Base-by-base conservation (phyloP, 176 grass and related monocot genomes). In the Puya raimondii region DNA sequence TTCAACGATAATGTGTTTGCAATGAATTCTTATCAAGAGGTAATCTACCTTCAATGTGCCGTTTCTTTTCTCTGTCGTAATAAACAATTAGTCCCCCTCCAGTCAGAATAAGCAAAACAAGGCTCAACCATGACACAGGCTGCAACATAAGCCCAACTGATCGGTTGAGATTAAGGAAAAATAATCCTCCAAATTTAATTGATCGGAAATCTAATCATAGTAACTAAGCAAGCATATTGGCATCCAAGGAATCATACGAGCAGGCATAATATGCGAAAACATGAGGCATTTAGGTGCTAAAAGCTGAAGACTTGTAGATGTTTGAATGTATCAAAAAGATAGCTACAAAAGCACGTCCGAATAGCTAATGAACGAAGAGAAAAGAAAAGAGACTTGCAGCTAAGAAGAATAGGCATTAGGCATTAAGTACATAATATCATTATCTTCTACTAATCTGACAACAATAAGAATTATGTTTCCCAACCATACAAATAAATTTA, bases 41-140 rank as follows among this genome's bases (percentile, higher is more conserved):
- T 89, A 78, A 80, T 81, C 71, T 99, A 97, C 82, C 92, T 90
- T 97, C 94, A 82, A 92, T 90, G 33, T 84, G 94, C 9, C 68
- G 72, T 67, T 91, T 99, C 82, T 99, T 93, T 70, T 90, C 82
- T 67, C 70, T 77, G 68, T 92, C 89, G 53, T 83, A 92, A 80
- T 88, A 91, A 64, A 88, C 16, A 18, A 84, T 27, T 20, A 99
- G 84, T 49, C 84, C 84, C 70, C 87, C 94, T 50, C 94, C 94
- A 53, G 94, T 99, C 48, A 85, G 21, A 12, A 93, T 72, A 53
- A 99, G 87, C 66, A 99, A 86, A 51, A 86, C 23, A 80, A 93
- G 88, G 52, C 87, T 93, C 51, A 99, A 47, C 94, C 89, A 99
- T 2, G 89, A 88, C 16, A 99, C 82, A 8, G 80, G 89, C 89